Percentiles rank a stretch among this genome's conserved stretches.
Conservation (phyloP, 768 basidiomycete genomes). For the Hebeloma cylindrosporum region DNA sequence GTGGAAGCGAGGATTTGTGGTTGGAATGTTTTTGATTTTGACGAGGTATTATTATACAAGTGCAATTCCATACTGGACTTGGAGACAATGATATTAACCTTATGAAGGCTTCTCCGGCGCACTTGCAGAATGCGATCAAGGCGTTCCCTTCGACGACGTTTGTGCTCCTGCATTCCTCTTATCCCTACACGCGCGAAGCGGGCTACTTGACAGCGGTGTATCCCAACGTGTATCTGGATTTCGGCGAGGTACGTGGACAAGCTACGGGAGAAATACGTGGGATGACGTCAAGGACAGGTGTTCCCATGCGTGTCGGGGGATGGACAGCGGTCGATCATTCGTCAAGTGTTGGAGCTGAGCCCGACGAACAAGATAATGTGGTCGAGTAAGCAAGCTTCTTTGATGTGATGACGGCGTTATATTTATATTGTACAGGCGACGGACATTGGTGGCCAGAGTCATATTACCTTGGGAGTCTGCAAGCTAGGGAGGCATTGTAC, state of each 20-base stretch:
- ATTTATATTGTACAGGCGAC: conserved; percentile 41
- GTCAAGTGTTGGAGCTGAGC: conserved; percentile 65
- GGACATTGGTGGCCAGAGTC: conserved; percentile 78
- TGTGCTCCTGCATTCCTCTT: conserved; percentile 74
- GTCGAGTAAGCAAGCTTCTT: conserved; percentile 54
- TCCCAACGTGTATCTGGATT: conserved; percentile 74
- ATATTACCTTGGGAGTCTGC: conserved; percentile 65
- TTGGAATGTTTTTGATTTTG: background rate
- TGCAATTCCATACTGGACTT: conserved; percentile 84
- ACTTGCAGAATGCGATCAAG: conserved; percentile 67
- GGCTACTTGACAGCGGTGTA: conserved; percentile 75
- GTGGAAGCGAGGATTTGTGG: too few relatives aligned
- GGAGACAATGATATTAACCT: conserved; percentile 74
- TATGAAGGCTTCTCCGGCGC: conserved; percentile 57
- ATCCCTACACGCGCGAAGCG: conserved; percentile 77
- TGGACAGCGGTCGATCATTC: conserved; percentile 60
- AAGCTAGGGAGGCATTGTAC: conserved; percentile 62
- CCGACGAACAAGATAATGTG: conserved; percentile 82
- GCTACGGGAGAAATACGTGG: background rate
- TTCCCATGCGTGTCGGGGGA: conserved; percentile 65
- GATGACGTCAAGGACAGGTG: conserved; percentile 34
- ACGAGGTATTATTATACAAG: conserved; percentile 35
- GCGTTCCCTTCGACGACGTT: conserved; percentile 59
- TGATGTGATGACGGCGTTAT: background rate
- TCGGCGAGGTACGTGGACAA: conserved; percentile 56